Conservation (phyloP, 352 stramenopile genomes). For the Phytophthora podocarpi region DNA sequence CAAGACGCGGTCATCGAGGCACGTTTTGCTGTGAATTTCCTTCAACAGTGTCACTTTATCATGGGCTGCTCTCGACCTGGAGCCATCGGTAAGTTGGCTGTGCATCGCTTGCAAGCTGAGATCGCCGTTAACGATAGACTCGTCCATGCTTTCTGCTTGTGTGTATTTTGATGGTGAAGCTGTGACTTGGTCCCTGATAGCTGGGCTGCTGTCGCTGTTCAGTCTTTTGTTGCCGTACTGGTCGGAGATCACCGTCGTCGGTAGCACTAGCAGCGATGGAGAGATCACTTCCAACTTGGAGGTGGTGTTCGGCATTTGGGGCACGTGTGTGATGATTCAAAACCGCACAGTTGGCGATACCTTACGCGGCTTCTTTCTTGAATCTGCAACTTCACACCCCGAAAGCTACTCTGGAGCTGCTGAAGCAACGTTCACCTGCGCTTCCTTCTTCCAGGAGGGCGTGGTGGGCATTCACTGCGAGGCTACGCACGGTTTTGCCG, state of each 20-base stretch:
- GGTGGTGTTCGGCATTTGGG: slow-evolving; percentile 60
- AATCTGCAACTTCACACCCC: slow-evolving; percentile 4
- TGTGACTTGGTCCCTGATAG: slow-evolving; percentile 37
- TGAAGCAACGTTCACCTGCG: slow-evolving; percentile 48
- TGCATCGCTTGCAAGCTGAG: neutral
- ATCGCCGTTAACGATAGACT: neutral
- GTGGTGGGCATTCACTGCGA: slow-evolving; percentile 41
- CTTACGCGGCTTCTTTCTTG: slow-evolving; percentile 23
- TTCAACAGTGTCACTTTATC: neutral
- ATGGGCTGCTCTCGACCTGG: slow-evolving; percentile 63
- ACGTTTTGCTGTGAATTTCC: neutral
- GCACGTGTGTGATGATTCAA: slow-evolving; percentile 55
- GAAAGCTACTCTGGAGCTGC: slow-evolving; percentile 5
- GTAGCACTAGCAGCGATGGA: neutral
- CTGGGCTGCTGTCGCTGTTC: slow-evolving; percentile 38
- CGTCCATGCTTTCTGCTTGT: too few species aligned
- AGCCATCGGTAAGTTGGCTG: slow-evolving; percentile 36
- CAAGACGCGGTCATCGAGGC: slow-evolving; percentile 8
- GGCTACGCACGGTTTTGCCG: slow-evolving; percentile 25
- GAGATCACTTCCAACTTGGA: slow-evolving; percentile 38
- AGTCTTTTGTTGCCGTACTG: slow-evolving; percentile 63
- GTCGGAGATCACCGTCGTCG: slow-evolving; percentile 41
- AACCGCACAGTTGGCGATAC: slow-evolving; percentile 21
- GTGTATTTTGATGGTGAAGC: slow-evolving; percentile 30
- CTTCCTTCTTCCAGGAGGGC: slow-evolving; percentile 38